Conservation (phyloP, 2,329 filamentous ascomycete species). For the Pestalotiopsis sp. region DNA sequence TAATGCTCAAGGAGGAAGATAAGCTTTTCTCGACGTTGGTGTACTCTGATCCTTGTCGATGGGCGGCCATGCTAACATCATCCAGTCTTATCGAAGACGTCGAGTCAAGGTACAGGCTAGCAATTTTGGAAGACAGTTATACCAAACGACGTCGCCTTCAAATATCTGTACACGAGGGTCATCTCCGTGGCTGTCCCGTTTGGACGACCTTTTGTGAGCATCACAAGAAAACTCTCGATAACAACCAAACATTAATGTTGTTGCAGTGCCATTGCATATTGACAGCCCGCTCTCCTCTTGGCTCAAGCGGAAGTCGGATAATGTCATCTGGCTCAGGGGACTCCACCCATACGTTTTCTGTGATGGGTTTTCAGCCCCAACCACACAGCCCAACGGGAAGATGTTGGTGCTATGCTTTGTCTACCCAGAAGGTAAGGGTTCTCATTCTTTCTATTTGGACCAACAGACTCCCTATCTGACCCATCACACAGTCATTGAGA, state of each 20-base stretch:
- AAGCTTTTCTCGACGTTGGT: constrained; percentile 59
- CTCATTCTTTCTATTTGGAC: not conserved
- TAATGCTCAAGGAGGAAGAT: constrained; percentile 48
- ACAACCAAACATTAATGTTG: not conserved
- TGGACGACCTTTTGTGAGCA: constrained; percentile 65
- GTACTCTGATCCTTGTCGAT: not conserved
- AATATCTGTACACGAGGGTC: constrained; percentile 56
- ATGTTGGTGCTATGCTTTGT: constrained; percentile 55
- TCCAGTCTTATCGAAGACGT: constrained; percentile 59
- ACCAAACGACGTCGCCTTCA: constrained; percentile 56
- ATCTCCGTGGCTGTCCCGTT: constrained; percentile 55
- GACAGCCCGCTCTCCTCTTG: constrained; percentile 21
- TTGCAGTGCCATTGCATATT: not conserved
- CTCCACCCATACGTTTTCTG: constrained; percentile 62
- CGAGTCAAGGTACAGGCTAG: constrained; percentile 52
- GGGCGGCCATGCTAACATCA: not conserved
- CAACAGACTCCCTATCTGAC: too few relatives aligned
- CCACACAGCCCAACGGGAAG: constrained; percentile 49
- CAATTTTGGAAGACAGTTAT: constrained; percentile 52
- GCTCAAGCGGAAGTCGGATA: constrained; percentile 49
- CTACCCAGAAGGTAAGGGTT: constrained; percentile 36
- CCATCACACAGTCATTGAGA: too few relatives aligned
- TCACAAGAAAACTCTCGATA: not conserved
- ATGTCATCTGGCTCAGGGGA: constrained; percentile 53
- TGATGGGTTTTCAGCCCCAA: constrained; percentile 53